Base-by-base conservation (phyloP, 2,329 filamentous ascomycete species). In the Penicillium aurantiogriseum region DNA sequence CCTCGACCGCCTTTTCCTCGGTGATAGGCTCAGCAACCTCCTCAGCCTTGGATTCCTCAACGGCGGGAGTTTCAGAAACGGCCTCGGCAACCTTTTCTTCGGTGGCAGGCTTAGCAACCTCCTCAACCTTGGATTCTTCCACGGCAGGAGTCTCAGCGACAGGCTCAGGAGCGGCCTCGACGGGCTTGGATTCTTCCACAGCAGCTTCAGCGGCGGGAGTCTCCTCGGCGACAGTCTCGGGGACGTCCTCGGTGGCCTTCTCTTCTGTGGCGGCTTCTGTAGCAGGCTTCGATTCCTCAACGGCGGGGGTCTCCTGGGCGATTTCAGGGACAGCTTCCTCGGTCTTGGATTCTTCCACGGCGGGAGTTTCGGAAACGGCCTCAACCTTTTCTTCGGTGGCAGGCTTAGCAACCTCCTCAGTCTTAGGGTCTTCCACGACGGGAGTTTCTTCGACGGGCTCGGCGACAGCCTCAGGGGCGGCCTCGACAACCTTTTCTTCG, bases 141-240 rank as follows among this genome's bases (percentile, higher is more conserved):
- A 19, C 36, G 19, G 31, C 40, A 4, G 47, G 47, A 15, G 47
- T 42, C 42, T 19, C 29, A 1, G 11, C 33, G 10, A 23, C 27
- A 13, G 44, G 36, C 9, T 58, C 54, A 42, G 64, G 46, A 15
- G 52, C n/a, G 23, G 53, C 49, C 27, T 55, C 39, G 1, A 15
- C 15, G 2, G 17, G 23, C 19, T 39, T 45, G 7, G 36, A 27
- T 44, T 42, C 29, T 35, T 64, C 60, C 11, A 46, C 35, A 33
- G 53, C 35, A 17, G 63, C 10, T 39, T 56, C 50, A 17, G 31
- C 5, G 11, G 11, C 31, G 11, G 31, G 31, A 5, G 33, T 44
- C 57, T 64, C 61, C n/a, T 57, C 51, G 7, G 36, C 36, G 10
- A 38, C 43, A 10, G 44, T 13, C 21, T 59, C 51, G 8, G 49